Base-by-base conservation (phyloP, 352 stramenopile species). In the Globisporangium alternatum region DNA sequence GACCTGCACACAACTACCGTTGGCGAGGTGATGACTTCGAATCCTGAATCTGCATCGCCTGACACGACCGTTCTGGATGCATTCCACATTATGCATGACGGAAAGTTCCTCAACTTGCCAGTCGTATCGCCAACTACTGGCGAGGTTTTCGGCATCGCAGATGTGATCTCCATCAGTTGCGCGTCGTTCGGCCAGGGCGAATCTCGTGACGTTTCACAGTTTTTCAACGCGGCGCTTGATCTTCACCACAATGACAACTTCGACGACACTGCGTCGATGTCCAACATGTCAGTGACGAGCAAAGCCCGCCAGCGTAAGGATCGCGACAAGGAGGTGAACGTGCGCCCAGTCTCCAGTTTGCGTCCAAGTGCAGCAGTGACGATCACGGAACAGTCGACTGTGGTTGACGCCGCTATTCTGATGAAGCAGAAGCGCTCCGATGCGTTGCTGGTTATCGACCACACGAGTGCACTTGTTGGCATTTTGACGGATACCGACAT, bases 61-160 rank as follows among this genome's bases (percentile, higher is more conserved):
- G 91, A 98, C 37, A 98, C 96, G 7, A 98, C 95, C 0, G 90
- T 99, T 12, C 68, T 99, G 12, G 97, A 99, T 64, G 97, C 97
- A 0, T 93, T 99, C 68, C 96, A 99, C 73, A 98, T 98, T 54
- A 99, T 99, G 96, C 96, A 98, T 62, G 97, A 99, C 56, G 96
- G 98, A 28, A 96, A 95, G 49, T 99, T 99, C 70, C 75, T 99
- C 25, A 98, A 98, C 59, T 68, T 99, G 35, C 97, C 97, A 5
- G 96, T 99, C 3, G 95, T 98, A 69, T 82, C 81, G 45, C 70
- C 71, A 8, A 66, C 80, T 7, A 87, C 82, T 7, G 80, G 83
- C 5, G 80, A 92, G 54, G 89, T 96, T 58, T 67, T 90, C 45
- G 88, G 88, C 12, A 77, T 95, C 13, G 86, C 87, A 6, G 87